Conservation (phyloP, 768 basidiomycete species). For the Trametes gibbosa region DNA sequence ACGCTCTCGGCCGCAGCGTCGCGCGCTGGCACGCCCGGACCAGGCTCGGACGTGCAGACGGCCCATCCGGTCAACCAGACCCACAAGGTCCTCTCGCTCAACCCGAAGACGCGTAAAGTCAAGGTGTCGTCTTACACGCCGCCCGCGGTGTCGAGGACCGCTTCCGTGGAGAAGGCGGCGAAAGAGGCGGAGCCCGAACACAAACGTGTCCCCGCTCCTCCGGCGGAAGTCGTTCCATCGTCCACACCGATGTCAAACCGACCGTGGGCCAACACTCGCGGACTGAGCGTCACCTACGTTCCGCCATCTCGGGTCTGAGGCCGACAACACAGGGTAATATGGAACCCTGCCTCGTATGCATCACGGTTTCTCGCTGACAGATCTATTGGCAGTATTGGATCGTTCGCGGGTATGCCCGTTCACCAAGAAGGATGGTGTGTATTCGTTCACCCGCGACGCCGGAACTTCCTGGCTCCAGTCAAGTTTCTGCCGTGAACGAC, state of each 20-base stretch:
- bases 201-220: constrained; percentile 40
- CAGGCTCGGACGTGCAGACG: constrained; percentile 14
- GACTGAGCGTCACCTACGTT: constrained; percentile 17
- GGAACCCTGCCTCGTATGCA: neutral
- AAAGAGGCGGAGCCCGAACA: constrained; percentile 37
- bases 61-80: constrained; percentile 36
- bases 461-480: neutral
- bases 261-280: constrained; percentile 21
- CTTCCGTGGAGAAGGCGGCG: constrained; percentile 27
- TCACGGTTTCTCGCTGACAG: neutral
- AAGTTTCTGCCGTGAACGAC: neutral
- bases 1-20: constrained; percentile 35
- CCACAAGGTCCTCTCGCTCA: constrained; percentile 61
- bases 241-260: constrained; percentile 9
- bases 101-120: constrained; percentile 48
- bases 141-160: constrained; percentile 33
- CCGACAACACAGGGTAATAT: too few species aligned
- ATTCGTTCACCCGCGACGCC: neutral
- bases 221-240: constrained; percentile 28
- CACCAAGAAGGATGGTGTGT: neutral
- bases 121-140: constrained; percentile 52
- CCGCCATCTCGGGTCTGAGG: constrained; percentile 4
- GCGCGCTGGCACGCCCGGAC: constrained; percentile 7
- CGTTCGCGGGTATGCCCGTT: neutral
- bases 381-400: neutral